Percentiles rank a stretch among this genome's conserved stretches.
These are phyloP conservation scores for Penicillium parvum DNA, from an alignment of 495 filamentous ascomycete species.

Conservation along the genomic window DNA sequence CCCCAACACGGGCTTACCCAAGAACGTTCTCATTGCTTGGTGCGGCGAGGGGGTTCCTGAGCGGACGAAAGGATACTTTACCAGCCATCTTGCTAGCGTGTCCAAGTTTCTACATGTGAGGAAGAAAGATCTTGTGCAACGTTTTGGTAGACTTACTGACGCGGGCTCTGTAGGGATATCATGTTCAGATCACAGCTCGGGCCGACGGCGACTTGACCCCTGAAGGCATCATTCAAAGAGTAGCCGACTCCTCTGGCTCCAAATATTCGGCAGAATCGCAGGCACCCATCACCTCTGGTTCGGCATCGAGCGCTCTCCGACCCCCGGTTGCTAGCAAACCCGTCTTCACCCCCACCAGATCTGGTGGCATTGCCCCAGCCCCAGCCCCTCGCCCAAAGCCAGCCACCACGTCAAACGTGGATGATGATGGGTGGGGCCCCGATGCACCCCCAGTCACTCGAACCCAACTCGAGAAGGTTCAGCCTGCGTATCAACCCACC, in stretches of 20 bases:
- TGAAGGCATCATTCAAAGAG: slow-evolving; percentile 83
- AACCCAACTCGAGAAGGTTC: slow-evolving; percentile 86
- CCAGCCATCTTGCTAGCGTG: slow-evolving; percentile 82
- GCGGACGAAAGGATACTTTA: slow-evolving; percentile 96
- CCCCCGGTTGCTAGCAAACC: slow-evolving; percentile 80
- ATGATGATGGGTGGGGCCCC: slow-evolving; percentile 88
- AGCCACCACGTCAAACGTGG: slow-evolving; percentile 42
- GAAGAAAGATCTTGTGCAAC: background rate
- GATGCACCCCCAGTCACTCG: slow-evolving; percentile 88
- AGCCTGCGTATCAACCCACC: slow-evolving; percentile 87
- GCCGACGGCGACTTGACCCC: slow-evolving; percentile 84
- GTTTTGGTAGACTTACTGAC: slow-evolving; percentile 11
- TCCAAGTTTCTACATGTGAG: slow-evolving; percentile 82
- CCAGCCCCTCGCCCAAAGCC: slow-evolving; percentile 51
- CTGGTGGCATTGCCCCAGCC: slow-evolving; percentile 56
- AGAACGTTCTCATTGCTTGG: slow-evolving; percentile 93
- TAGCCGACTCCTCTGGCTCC: slow-evolving; percentile 92
- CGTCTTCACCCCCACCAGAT: slow-evolving; percentile 77
- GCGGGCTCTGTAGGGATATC: slow-evolving; percentile 63
- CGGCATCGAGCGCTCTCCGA: slow-evolving; percentile 42
- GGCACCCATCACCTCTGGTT: slow-evolving; percentile 32
- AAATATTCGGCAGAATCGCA: slow-evolving; percentile 75
- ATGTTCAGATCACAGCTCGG: slow-evolving; percentile 93
- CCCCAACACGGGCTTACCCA: slow-evolving; percentile 84
- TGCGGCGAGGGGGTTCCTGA: slow-evolving; percentile 98